Evolutionary conservation across 768 basidiomycete species (phyloP), one percentile per base, ranked within the genome.

Genomic region (Rubroboletus satanas): DNA sequence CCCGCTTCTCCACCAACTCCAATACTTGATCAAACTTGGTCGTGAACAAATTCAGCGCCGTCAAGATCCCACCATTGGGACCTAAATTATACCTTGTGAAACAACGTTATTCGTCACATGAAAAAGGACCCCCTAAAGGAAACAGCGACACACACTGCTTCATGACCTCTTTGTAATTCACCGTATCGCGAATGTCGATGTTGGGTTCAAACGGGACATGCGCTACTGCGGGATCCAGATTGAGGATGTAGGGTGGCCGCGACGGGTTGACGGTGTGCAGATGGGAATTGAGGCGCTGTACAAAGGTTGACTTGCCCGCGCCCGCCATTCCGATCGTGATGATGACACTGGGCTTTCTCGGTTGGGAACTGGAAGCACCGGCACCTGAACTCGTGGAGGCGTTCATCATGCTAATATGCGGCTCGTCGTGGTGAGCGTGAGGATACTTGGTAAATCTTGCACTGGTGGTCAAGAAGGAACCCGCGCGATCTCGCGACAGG

Each of bases 11-110:
- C 18, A 99, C 85, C 57, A 95, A 76, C 15, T 81, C 81, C 41
- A 99, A 75, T 10, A 99, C 97, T 71, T 99, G 96, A 68, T 99
- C 97, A 62, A 99, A 95, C 71, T 98, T 99, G 11, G 97, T 99
- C 36, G 97, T 97, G 72, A 99, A 99, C 55, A 99, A 71, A 70
- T 99, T 99, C 66, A 99, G 79, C 1, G 96, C 91, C 23, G 97
- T 99, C 70, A 99, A 71, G 62, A 99, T 99, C 26, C 94, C 97
- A 29, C 97, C 97, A 70, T 98, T 99, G 1, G 97, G 97, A 5
- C 97, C 97, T 53, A 99, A 78, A 71, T 98, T 98, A 75, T 99
- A 99, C 75, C 94, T 97, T 48, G 15, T 37, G 60, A 45, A 15
- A 17, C 51, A 55, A 55, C 37, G 57, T 59, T 29, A 32, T 54